phyloP scores from a whole-genome alignment of 2,329 filamentous ascomycete genomes.

The Aspergillus vadensis region DNA sequence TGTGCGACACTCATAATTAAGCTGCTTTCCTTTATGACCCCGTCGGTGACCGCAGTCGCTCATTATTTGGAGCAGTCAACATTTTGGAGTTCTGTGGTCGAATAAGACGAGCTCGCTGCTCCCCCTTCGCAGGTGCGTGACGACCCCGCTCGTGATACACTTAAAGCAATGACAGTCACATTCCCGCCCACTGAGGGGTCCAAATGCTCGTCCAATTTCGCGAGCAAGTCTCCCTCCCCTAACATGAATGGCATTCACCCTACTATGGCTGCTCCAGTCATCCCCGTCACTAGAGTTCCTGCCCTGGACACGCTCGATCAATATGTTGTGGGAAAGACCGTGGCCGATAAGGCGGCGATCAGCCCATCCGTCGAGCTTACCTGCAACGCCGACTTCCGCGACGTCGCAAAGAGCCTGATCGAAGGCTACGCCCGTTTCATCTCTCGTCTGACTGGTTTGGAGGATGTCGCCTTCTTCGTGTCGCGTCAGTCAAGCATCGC shows the following conservation, averaged over 20 bases:
- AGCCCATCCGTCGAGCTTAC: constrained; percentile 16
- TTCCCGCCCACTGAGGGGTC: constrained; percentile 18
- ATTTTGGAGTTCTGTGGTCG: constrained; percentile 12
- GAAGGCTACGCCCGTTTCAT: constrained; percentile 31
- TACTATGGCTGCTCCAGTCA: constrained; percentile 5
- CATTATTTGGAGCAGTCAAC: constrained; percentile 5
- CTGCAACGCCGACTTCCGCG: constrained; percentile 11
- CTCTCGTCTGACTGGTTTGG: constrained; percentile 26
- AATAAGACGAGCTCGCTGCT: constrained; percentile 15
- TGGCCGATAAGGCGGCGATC: constrained; percentile 4
- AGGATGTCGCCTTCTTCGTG: constrained; percentile 29
- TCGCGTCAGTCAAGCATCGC: constrained; percentile 12
- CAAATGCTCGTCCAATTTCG: constrained; percentile 4
- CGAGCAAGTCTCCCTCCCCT: neutral
- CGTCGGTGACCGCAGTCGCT: neutral
- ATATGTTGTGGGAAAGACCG: constrained; percentile 21
- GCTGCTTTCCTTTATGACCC: constrained; percentile 2
- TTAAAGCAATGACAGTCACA: constrained; percentile 20
- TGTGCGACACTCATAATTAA: constrained; percentile 10
- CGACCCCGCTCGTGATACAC: constrained; percentile 17
- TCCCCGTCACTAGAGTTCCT: constrained; percentile 30
- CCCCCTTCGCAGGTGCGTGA: constrained; percentile 20
- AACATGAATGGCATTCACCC: neutral
- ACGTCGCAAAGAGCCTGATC: constrained; percentile 20
- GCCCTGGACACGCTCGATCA: constrained; percentile 30